Base-by-base conservation (phyloP, 163 green algal species). In the Picocystis sp. region DNA sequence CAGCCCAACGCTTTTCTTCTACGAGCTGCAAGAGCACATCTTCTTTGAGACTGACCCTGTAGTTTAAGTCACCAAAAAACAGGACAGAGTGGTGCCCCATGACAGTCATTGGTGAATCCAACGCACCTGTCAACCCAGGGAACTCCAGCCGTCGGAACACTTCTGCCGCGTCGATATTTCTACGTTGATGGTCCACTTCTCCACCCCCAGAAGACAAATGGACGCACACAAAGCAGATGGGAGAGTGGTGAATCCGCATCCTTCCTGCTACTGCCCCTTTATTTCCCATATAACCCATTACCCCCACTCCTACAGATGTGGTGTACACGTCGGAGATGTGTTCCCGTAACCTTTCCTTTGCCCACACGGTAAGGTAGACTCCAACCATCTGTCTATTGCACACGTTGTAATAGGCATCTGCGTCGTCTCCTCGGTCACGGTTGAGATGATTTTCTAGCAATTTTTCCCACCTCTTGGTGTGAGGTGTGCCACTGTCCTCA, bases 1-100 rank as follows among this genome's bases (percentile, higher is more conserved):
- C 25, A 22, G n/a, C 12, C 19, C 35, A 19, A 12, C 58, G 17
- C 55, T 58, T 22, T 42, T 44, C 2, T 34, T 47, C 19, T 17
- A 75, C 44, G n/a, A 14, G n/a, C 22, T 43, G 41, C 11, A 44
- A 13, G 13, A 69, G 58, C 56, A 62, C 29, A 12, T 54, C 60
- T 24, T 75, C 55, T 42, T 57, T 50, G 15, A 66, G 57, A 19
- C 43, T 58, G 0, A 92, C 62, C 35, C 83, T 62, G 57, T 90
- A 93, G 65, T 93, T 93, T 12, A 93, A 65, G 65, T 93, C 83
- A 0, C 83, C 83, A 47, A 91, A 22, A 73, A 80, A 91, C 22
- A 93, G 65, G 23, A 69, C 62, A 45, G 78, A 64, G 25, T 77
- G 53, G 22, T 68, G 60, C 5, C 80, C 66, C 3, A 63, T 33